These are phyloP conservation scores for Harrya chromipes DNA, from an alignment of 768 basidiomycete genomes.

Conservation along the genomic window DNA sequence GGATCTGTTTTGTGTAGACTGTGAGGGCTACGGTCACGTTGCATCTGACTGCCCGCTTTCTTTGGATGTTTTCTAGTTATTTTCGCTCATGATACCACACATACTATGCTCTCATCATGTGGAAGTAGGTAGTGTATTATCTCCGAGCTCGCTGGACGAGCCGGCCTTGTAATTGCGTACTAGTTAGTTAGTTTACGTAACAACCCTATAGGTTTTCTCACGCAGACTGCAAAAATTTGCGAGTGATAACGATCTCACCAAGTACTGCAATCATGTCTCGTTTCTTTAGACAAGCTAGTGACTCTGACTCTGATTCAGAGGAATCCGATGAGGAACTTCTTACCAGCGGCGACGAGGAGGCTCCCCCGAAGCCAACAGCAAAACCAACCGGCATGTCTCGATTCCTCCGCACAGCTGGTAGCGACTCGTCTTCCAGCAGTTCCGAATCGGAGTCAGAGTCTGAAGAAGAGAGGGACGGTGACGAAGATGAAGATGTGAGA, in stretches of 20 bases:
- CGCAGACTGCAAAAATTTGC: conserved; percentile 20
- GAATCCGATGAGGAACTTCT: conserved; percentile 74
- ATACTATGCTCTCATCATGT: conserved; percentile 4
- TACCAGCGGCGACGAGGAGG: conserved; percentile 68
- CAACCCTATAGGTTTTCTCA: conserved; percentile 9
- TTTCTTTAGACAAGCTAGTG: conserved; percentile 84
- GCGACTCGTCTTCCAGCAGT: conserved; percentile 42
- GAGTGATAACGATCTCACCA: conserved; percentile 26
- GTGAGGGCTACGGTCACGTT: conserved; percentile 75
- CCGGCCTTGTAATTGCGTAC: neutral
- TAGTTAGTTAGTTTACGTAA: conserved; percentile 28
- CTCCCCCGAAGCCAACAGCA: conserved; percentile 34
- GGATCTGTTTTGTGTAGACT: conserved; percentile 74
- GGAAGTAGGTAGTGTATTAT: conserved; percentile 22
- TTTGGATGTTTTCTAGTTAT: conserved; percentile 75
- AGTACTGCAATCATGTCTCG: conserved; percentile 68
- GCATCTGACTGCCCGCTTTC: conserved; percentile 82
- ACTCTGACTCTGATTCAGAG: conserved; percentile 74
- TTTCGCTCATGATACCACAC: conserved; percentile 4
- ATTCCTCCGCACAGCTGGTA: conserved; percentile 66
- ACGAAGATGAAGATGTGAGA: conserved; percentile 70
- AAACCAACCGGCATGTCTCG: conserved; percentile 58
- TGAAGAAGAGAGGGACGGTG: conserved; percentile 56
- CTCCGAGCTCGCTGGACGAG: conserved; percentile 14
- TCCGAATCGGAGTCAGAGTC: conserved; percentile 53